These are phyloP conservation scores for Backusella australiensis DNA, from an alignment of 192 early-diverging fungal species.

Conservation along the genomic window DNA sequence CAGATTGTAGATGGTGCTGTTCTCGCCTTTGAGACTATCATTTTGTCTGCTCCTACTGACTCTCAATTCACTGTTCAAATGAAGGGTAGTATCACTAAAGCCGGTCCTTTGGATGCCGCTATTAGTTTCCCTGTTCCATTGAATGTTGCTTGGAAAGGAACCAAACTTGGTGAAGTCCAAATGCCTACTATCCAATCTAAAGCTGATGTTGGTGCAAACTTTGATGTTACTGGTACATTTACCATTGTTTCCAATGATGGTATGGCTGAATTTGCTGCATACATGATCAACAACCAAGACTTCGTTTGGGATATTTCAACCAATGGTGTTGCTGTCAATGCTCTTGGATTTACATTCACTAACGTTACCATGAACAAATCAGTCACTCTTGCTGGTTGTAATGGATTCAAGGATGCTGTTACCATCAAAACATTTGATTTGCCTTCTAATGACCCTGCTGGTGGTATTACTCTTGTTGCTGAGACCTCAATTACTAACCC, in stretches of 20 bases:
- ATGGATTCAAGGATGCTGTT: slow-evolving; percentile 43
- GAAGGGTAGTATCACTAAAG: slow-evolving; percentile 42
- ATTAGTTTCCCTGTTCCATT: slow-evolving; percentile 46
- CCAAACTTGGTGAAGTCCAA: slow-evolving; percentile 42
- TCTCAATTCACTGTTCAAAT: slow-evolving; percentile 39
- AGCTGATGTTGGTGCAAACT: slow-evolving; percentile 46
- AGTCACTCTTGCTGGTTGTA: slow-evolving; percentile 44
- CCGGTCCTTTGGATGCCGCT: slow-evolving; percentile 48
- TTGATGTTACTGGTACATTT: slow-evolving; percentile 43
- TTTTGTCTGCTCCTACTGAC: slow-evolving; percentile 39
- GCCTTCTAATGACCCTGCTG: slow-evolving; percentile 51
- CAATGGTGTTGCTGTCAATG: slow-evolving; percentile 44
- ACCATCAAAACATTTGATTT: slow-evolving; percentile 45
- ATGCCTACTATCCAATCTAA: slow-evolving; percentile 42
- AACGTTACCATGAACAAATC: slow-evolving; percentile 47
- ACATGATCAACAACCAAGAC: slow-evolving; percentile 46
- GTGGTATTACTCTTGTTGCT: slow-evolving; percentile 62
- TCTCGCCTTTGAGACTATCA: slow-evolving; percentile 38
- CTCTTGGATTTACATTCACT: slow-evolving; percentile 51
- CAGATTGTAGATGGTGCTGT: slow-evolving; percentile 41
- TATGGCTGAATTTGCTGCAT: slow-evolving; percentile 46
- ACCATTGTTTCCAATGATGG: slow-evolving; percentile 36
- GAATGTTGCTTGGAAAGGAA: slow-evolving; percentile 37
- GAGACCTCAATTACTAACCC: slow-evolving; percentile 64
- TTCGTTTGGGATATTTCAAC: slow-evolving; percentile 51